Conservation (phyloP, 2,329 filamentous ascomycete genomes). For the Biscogniauxia marginata region DNA sequence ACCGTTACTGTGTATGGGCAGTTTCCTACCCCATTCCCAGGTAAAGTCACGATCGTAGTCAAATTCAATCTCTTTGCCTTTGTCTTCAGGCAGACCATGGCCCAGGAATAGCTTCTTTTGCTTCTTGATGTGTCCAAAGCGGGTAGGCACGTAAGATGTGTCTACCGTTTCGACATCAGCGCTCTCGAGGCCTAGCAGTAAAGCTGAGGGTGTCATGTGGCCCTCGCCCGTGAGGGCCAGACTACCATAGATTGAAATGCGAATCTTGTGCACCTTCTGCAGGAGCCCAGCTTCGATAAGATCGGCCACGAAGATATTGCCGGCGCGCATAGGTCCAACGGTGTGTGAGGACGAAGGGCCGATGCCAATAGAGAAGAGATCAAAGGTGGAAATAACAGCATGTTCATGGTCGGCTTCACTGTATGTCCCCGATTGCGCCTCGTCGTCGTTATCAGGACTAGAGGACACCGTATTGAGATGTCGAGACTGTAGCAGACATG, state of each 20-base stretch:
- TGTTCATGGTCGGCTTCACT: constrained; percentile 51
- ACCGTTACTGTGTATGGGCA: constrained; percentile 51
- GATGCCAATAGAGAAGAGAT: constrained; percentile 52
- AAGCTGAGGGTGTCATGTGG: constrained; percentile 51
- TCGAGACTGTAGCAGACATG: constrained; percentile 14
- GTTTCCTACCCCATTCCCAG: constrained; percentile 52
- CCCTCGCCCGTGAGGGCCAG: constrained; percentile 51
- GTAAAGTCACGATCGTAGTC: constrained; percentile 48
- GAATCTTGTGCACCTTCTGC: constrained; percentile 45
- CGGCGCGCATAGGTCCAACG: constrained; percentile 51
- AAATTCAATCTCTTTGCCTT: constrained; percentile 47
- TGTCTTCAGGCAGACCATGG: constrained; percentile 37
- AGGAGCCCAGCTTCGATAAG: constrained; percentile 45
- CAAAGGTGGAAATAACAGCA: constrained; percentile 52
- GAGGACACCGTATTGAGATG: constrained; percentile 19
- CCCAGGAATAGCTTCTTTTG: constrained; percentile 45
- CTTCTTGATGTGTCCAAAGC: constrained; percentile 46
- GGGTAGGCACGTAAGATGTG: constrained; percentile 45
- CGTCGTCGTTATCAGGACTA: constrained; percentile 26
- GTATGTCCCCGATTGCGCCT: constrained; percentile 40
- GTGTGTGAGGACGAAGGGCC: constrained; percentile 52
- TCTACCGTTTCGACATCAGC: constrained; percentile 50
- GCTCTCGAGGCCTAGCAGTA: constrained; percentile 49
- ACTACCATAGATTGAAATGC: constrained; percentile 49
- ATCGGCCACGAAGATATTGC: constrained; percentile 50